Conservation (phyloP, 108 stramenopile species). For the Nannochloropsis salina region DNA sequence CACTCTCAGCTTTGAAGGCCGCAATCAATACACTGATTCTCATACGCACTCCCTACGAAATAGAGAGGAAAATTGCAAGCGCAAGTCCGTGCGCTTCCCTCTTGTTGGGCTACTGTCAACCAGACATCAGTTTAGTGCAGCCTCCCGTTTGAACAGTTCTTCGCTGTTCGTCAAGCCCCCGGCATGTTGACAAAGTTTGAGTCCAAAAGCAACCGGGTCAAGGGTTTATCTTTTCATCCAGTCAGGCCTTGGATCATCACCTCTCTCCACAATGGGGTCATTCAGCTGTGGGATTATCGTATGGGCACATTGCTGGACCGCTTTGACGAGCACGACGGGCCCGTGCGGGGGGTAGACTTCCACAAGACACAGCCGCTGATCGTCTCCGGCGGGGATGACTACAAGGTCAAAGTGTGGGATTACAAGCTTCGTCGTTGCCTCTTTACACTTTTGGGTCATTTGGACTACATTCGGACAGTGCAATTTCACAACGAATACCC, state of each 20-base stretch:
- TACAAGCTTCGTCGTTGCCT: conserved; percentile 95
- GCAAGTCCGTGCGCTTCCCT: no score
- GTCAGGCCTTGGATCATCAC: conserved; percentile 96
- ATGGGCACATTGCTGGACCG: conserved; percentile 97
- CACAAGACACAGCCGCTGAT: conserved; percentile 88
- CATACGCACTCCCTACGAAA: no score
- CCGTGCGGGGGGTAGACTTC: conserved; percentile 98
- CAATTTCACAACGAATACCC: conserved; percentile 97
- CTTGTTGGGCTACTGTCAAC: no score
- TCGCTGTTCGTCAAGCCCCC: no score
- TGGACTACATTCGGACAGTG: conserved; percentile 99
- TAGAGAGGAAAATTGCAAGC: no score
- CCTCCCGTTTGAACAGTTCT: no score
- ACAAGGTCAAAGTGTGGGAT: conserved; percentile 99
- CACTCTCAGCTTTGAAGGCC: no score
- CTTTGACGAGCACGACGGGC: conserved; percentile 99
- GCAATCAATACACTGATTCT: no score
- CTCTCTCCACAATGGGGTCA: conserved; percentile 95
- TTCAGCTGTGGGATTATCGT: conserved; percentile 97
- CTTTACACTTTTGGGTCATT: conserved; percentile 93
- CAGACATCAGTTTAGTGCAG: no score
- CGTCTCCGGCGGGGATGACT: conserved; percentile 96
- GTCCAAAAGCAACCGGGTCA: conserved; percentile 94
- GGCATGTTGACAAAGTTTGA: conserved; percentile 70
- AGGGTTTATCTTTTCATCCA: conserved; percentile 98